These are phyloP conservation scores for Grifola frondosa DNA, from an alignment of 1,284 basidiomycete genomes.

Conservation along the genomic window DNA sequence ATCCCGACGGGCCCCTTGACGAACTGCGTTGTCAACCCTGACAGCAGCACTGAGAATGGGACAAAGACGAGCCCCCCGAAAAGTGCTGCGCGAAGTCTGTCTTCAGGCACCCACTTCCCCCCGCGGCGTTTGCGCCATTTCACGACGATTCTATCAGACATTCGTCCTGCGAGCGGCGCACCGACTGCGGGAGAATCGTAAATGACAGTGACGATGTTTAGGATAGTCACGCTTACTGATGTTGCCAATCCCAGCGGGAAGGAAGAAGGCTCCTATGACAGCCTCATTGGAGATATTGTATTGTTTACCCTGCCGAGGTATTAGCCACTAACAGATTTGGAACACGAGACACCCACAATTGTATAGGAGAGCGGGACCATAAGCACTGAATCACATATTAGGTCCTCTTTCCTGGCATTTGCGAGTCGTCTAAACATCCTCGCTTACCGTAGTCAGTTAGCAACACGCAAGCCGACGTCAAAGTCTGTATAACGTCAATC, in stretches of 20 bases:
- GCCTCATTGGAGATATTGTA: constrained; percentile 63
- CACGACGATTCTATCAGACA: constrained; percentile 51
- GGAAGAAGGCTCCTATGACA: constrained; percentile 58
- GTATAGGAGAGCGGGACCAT: constrained; percentile 41
- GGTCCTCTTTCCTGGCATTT: not conserved
- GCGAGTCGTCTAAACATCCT: not conserved
- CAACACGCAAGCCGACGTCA: constrained; percentile 39
- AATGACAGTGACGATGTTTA: not conserved
- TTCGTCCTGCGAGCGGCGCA: constrained; percentile 48
- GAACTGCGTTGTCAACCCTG: constrained; percentile 36
- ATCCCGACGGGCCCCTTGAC: constrained; percentile 42
- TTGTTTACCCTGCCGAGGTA: constrained; percentile 42
- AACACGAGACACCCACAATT: constrained; percentile 28
- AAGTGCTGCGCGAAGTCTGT: constrained; percentile 52
- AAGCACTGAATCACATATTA: constrained; percentile 32
- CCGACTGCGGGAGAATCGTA: constrained; percentile 39
- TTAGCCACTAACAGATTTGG: not conserved
- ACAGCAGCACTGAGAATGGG: constrained; percentile 39
- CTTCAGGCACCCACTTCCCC: constrained; percentile 56
- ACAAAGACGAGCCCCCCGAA: constrained; percentile 46
- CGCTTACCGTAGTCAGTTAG: constrained; percentile 47
- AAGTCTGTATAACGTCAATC: constrained; percentile 32
- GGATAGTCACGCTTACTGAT: constrained; percentile 42
- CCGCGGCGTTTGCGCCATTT: constrained; percentile 47
- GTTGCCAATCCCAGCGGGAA: constrained; percentile 62